A percentile compares a stretch with the other conserved stretches of the same genome.
Evolutionary conservation across 331 rosid genomes (phyloP).

Genomic region (Quercus tomentella): DNA sequence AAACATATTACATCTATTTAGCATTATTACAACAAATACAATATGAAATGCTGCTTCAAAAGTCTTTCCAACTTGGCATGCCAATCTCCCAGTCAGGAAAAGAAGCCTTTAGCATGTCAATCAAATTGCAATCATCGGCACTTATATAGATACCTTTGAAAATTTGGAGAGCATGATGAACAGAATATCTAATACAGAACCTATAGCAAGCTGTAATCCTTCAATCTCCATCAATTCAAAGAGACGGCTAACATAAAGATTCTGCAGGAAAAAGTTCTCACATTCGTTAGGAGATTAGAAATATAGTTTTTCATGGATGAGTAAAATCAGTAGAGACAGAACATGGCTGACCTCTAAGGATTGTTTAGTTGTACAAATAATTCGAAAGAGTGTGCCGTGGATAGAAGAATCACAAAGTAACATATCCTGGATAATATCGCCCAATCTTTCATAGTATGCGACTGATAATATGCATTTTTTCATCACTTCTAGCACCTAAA

Average conservation of each 20-base stretch:
- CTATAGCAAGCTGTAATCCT: conserved; percentile 67
- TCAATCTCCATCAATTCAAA: conserved; percentile 81
- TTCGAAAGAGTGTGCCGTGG: conserved; percentile 67
- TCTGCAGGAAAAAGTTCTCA: conserved; percentile 40
- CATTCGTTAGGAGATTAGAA: conserved; percentile 22
- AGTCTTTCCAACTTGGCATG: neutral
- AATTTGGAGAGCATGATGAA: conserved; percentile 62
- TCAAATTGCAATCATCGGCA: neutral
- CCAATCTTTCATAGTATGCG: conserved; percentile 49
- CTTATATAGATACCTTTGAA: conserved; percentile 56
- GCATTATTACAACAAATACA: neutral
- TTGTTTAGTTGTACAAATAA: conserved; percentile 69
- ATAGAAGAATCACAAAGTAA: conserved; percentile 81
- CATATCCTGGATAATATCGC: conserved; percentile 51
- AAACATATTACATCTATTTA: neutral
- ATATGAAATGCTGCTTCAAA: neutral
- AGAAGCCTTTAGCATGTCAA: no score
- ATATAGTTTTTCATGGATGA: conserved; percentile 8
- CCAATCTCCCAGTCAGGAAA: neutral
- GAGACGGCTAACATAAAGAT: conserved; percentile 61
- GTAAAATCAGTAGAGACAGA: conserved; percentile 20
- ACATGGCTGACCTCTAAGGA: conserved; percentile 64
- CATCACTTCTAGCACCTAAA: conserved; percentile 88
- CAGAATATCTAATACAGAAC: conserved; percentile 66
- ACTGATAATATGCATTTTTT: conserved; percentile 56